These are phyloP conservation scores for Hordeum marinum DNA, from an alignment of 176 grass and related monocot species.

Conservation along the genomic window DNA sequence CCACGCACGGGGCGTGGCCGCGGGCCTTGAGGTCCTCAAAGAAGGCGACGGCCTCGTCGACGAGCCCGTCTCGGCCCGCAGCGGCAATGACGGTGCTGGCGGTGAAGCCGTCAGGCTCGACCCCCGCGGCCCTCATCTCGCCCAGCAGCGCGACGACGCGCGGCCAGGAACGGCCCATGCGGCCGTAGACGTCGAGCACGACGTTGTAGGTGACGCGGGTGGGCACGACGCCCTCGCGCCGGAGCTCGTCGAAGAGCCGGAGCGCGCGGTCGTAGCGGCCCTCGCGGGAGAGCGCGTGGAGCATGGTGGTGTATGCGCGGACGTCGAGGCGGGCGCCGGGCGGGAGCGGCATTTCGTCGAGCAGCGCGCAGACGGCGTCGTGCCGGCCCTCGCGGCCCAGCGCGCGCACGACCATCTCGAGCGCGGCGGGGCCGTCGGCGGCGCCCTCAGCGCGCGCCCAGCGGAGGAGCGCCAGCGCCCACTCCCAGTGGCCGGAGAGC, in stretches of 20 bases:
- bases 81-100: constrained; percentile 80
- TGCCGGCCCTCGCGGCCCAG: constrained; percentile 34
- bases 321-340: constrained; percentile 46
- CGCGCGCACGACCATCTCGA: constrained; percentile 67
- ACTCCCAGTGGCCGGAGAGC: constrained; percentile 60
- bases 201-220: constrained; percentile 92
- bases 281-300: constrained; percentile 60
- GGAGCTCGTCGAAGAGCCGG: constrained; percentile 56
- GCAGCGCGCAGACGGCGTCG: constrained; percentile 51
- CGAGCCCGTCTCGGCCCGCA: constrained; percentile 53
- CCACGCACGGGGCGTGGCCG: constrained; percentile 49
- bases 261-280: constrained; percentile 55
- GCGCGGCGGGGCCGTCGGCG: constrained; percentile 26
- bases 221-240: constrained; percentile 44
- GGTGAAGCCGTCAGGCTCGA: constrained; percentile 72
- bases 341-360: constrained; percentile 59
- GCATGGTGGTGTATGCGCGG: constrained; percentile 73
- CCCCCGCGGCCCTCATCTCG: constrained; percentile 43
- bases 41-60: constrained; percentile 55
- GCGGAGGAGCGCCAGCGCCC: constrained; percentile 52
- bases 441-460: constrained; percentile 43
- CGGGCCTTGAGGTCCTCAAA: constrained; percentile 61
- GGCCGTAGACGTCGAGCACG: constrained; percentile 79
- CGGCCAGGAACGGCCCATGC: constrained; percentile 75
- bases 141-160: constrained; percentile 55